phyloP scores from a whole-genome alignment of 495 filamentous ascomycete species.

The Tuber microsphaerosporum region DNA sequence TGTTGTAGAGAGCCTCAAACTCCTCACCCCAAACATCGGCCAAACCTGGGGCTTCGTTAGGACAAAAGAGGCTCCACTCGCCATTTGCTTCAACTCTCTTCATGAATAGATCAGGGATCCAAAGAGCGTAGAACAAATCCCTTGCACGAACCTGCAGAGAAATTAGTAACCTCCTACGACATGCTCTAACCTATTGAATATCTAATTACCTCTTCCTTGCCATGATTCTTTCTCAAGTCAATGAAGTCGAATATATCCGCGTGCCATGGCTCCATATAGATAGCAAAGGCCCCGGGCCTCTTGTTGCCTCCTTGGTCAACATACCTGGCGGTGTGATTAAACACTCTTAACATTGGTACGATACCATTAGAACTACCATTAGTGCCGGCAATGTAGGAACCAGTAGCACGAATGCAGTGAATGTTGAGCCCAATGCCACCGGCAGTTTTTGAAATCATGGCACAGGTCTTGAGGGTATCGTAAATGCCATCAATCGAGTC shows the following conservation, averaged over 20 bases:
- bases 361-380: conserved; percentile 97
- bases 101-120: conserved; percentile 99
- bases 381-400: conserved; percentile 93
- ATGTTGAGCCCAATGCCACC: conserved; percentile 94
- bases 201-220: conserved; percentile 75
- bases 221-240: conserved; percentile 97
- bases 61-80: conserved; percentile 96
- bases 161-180: background rate
- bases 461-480: conserved; percentile 96
- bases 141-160: conserved; percentile 58
- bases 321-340: conserved; percentile 97
- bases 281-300: conserved; percentile 94
- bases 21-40: conserved; percentile 96
- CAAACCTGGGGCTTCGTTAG: conserved; percentile 86
- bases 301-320: conserved; percentile 99
- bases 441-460: conserved; percentile 98
- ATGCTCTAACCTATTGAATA: background rate
- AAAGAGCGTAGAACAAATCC: conserved; percentile 94
- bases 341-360: conserved; percentile 94
- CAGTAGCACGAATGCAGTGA: conserved; percentile 91
- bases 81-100: conserved; percentile 93
- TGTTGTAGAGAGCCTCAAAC: conserved; percentile 90
- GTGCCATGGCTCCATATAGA: conserved; percentile 99
- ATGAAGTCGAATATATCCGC: conserved; percentile 95
- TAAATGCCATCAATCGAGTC: conserved; percentile 99